These are phyloP conservation scores for Colletotrichum eremochloae DNA, from an alignment of 2,329 filamentous ascomycete genomes.

Conservation along the genomic window DNA sequence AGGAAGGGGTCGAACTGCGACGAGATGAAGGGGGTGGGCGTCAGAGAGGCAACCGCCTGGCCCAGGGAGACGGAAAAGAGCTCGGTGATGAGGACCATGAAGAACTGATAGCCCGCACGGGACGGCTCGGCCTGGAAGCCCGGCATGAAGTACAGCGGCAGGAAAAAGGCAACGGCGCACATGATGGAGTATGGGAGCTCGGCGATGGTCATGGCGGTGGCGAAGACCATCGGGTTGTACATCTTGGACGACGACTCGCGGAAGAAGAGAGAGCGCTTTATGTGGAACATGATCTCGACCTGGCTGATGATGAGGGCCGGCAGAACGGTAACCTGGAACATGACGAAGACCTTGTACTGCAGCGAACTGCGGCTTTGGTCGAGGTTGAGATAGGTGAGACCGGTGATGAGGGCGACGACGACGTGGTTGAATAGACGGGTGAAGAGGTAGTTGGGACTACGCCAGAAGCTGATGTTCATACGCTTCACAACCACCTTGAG, in stretches of 20 bases:
- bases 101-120: constrained; percentile 87
- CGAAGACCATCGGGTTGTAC: constrained; percentile 85
- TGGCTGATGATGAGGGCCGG: constrained; percentile 87
- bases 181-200: constrained; percentile 88
- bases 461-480: constrained; percentile 85
- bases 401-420: constrained; percentile 81
- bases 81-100: constrained; percentile 87
- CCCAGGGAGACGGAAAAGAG: constrained; percentile 86
- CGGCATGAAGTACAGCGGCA: constrained; percentile 88
- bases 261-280: constrained; percentile 86
- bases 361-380: constrained; percentile 81
- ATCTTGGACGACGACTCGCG: constrained; percentile 89
- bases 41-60: constrained; percentile 82
- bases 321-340: constrained; percentile 90
- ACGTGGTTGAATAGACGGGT: constrained; percentile 89
- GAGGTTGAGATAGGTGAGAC: constrained; percentile 83
- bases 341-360: constrained; percentile 89
- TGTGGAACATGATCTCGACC: constrained; percentile 86
- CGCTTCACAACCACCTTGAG: constrained; percentile 80
- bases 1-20: constrained; percentile 86
- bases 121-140: constrained; percentile 74
- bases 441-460: constrained; percentile 89
- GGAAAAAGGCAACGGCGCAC: constrained; percentile 84
- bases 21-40: constrained; percentile 83
- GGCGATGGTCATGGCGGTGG: constrained; percentile 80